Conservation (phyloP, 176 grass and related monocot genomes). For the Echinochloa phyllopogon region DNA sequence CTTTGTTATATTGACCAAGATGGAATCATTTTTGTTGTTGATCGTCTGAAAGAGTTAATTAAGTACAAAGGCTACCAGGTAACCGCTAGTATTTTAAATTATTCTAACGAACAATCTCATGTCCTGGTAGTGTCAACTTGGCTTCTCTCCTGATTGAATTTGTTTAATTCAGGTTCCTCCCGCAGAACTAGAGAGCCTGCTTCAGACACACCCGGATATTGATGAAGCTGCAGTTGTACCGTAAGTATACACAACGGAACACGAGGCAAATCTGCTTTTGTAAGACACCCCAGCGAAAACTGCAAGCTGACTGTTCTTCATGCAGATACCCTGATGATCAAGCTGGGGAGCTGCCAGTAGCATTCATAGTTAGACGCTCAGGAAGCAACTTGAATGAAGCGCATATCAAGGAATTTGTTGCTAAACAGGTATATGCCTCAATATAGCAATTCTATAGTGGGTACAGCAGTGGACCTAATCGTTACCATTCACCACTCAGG, state of each 20-base stretch:
- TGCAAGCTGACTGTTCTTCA: not conserved
- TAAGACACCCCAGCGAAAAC: not conserved
- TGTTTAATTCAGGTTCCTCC: conserved; percentile 49
- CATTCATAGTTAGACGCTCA: conserved; percentile 36
- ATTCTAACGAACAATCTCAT: not conserved
- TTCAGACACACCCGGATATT: conserved; percentile 57
- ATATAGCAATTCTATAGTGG: not conserved
- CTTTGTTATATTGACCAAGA: conserved; percentile 55
- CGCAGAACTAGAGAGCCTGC: conserved; percentile 52
- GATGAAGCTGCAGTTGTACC: conserved; percentile 55
- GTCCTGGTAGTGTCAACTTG: not conserved
- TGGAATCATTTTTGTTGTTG: conserved; percentile 51
- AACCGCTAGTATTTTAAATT: not conserved
- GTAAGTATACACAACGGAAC: conserved; percentile 34
- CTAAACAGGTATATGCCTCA: conserved; percentile 42
- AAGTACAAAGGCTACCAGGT: conserved; percentile 77
- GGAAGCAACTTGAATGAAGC: conserved; percentile 26
- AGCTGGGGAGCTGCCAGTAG: conserved; percentile 52
- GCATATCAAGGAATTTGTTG: conserved; percentile 50
- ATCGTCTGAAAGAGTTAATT: conserved; percentile 64
- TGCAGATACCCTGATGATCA: conserved; percentile 49
- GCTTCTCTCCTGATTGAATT: not conserved
- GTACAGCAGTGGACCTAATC: not conserved
- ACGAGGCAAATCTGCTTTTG: not conserved
- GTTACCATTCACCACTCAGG: conserved; percentile 18